Evolutionary conservation across 192 early-diverging fungal species (phyloP), one percentile per base, ranked within the genome.

Genomic region (Coemansia sp.): DNA sequence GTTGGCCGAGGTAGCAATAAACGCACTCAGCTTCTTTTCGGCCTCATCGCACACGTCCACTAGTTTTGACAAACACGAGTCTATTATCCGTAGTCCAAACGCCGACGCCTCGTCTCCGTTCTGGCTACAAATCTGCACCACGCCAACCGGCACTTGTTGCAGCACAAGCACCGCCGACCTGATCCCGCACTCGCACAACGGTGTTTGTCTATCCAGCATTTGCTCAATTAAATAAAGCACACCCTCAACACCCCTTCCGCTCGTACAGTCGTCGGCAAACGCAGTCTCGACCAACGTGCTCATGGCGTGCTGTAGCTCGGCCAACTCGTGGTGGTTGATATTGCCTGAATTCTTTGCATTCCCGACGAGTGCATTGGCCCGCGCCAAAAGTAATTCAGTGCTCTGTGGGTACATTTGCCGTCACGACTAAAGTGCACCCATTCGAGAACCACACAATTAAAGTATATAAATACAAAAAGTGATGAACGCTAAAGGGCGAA

Each of bases 401-500:
- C 37, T 52, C 21, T 47, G 22, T 21, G 49, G 49, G 58, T 32
- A 53, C 65, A 67, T 67, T 67, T 38, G 27, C 27, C 11, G 51
- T 7, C 9, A 23, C 38, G 57, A 37, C 23, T 11, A 22, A 59
- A 22, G 17, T 29, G 14, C 4, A 14, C 15, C 24, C 24, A 25
- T 29, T 52, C 23, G 25, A n/a, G 8, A 35, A 35, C 4, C 32
- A 35, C 32, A 35, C 21, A 21, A 21, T 21, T 21, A 35, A 35
- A 35, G 32, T 35, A 35, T 29, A 29, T n/a, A 5, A 32, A 27
- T 27, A 25, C 22, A 41, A 4, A n/a, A 15, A 15, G 41, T 45
- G 15, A 72, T 99, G 75, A 95, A 92, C 66, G 17, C 75, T 35
- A 35, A 35, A 8, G 7, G 8, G 80, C 96, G 96, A 23, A 89